phyloP scores from a whole-genome alignment of 495 filamentous ascomycete genomes.

The Penicillium silybi region DNA sequence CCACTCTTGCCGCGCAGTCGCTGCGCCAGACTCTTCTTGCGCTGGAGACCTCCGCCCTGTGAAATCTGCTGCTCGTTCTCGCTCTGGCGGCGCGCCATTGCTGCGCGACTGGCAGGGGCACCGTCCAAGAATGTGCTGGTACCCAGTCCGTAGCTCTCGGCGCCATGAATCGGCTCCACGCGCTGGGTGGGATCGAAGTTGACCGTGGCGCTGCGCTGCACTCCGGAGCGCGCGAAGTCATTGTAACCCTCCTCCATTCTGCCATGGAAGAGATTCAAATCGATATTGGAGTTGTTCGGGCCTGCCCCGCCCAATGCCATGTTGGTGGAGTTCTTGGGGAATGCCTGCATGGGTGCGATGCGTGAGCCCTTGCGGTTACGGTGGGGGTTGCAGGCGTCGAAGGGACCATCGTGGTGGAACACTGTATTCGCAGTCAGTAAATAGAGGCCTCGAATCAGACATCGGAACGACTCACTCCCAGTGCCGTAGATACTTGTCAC shows the following conservation, averaged over 20 bases:
- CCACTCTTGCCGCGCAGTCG: slow-evolving; percentile 68
- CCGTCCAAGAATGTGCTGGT: slow-evolving; percentile 96
- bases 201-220: slow-evolving; percentile 34
- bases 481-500: slow-evolving; percentile 95
- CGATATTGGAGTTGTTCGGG: slow-evolving; percentile 74
- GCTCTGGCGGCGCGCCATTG: slow-evolving; percentile 72
- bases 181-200: slow-evolving; percentile 56
- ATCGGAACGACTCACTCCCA: slow-evolving; percentile 62
- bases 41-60: slow-evolving; percentile 61
- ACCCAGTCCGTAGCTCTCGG: slow-evolving; percentile 79
- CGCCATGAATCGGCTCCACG: slow-evolving; percentile 73
- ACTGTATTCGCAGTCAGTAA: slow-evolving; percentile 49
- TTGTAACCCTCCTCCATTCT: slow-evolving; percentile 76
- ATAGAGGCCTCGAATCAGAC: background rate
- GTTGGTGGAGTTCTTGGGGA: slow-evolving; percentile 85
- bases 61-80: slow-evolving; percentile 50
- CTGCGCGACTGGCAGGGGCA: slow-evolving; percentile 78
- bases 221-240: slow-evolving; percentile 57
- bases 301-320: slow-evolving; percentile 88
- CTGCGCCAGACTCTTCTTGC: slow-evolving; percentile 93
- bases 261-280: slow-evolving; percentile 81
- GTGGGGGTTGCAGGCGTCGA: slow-evolving; percentile 95
- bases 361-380: slow-evolving; percentile 82
- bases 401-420: slow-evolving; percentile 98
- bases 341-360: slow-evolving; percentile 93